phyloP scores from a whole-genome alignment of 163 green algal genomes.

The Chloromonas sp. region DNA sequence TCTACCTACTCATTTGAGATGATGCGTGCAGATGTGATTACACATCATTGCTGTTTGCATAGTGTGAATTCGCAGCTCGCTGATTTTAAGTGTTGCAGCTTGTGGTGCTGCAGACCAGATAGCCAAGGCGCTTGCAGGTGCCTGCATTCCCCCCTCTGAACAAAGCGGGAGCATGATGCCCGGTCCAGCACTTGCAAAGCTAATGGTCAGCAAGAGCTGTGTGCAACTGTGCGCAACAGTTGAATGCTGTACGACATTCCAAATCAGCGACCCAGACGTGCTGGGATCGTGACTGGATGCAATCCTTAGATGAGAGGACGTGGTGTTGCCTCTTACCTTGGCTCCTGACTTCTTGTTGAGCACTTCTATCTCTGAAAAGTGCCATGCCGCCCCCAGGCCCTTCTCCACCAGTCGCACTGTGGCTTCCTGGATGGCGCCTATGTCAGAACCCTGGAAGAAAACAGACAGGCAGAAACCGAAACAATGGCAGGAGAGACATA shows the following conservation, averaged over 20 bases:
- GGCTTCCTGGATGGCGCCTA: conserved; percentile 30
- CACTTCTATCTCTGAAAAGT: conserved; percentile 36
- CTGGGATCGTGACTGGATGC: background rate
- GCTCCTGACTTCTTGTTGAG: conserved; percentile 36
- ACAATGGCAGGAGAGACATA: too few species aligned
- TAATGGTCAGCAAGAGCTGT: too few species aligned
- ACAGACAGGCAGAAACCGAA: too few species aligned
- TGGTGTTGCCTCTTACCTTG: too few species aligned
- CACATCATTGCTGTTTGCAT: background rate
- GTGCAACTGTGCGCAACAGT: too few species aligned
- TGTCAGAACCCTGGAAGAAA: background rate
- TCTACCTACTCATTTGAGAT: background rate
- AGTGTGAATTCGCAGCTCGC: background rate
- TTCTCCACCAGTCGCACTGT: conserved; percentile 28
- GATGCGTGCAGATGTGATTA: background rate
- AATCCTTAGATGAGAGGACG: background rate
- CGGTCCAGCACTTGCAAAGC: background rate
- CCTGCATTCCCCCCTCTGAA: too few species aligned
- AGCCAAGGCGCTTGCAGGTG: too few species aligned
- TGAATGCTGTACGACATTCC: too few species aligned
- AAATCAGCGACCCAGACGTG: too few species aligned
- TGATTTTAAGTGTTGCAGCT: background rate
- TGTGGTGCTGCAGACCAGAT: background rate
- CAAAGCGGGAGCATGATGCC: background rate
- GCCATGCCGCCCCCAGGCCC: conserved; percentile 7